Evolutionary conservation across 2,329 filamentous ascomycete genomes (phyloP).

Genomic region (Metarhizium anisopliae): DNA sequence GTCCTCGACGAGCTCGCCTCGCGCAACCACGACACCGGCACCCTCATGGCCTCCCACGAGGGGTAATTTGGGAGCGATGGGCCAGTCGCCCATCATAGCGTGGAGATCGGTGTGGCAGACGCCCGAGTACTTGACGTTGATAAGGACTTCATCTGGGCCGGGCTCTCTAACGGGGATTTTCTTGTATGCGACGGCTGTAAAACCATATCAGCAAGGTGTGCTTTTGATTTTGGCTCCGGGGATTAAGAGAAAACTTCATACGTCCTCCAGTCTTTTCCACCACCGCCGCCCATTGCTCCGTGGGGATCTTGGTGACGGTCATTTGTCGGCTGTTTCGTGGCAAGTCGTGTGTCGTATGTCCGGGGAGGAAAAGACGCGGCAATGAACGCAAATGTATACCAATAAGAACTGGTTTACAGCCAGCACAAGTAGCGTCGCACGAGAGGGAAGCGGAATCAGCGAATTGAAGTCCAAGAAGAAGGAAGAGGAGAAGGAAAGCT

Average conservation of each 20-base stretch:
- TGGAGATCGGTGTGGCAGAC: conserved; percentile 82
- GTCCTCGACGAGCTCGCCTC: conserved; percentile 67
- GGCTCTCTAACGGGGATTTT: conserved; percentile 75
- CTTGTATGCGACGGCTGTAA: conserved; percentile 57
- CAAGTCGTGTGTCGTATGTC: no score
- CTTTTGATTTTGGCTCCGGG: neutral
- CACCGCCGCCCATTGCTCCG: conserved; percentile 86
- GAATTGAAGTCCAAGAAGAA: no score
- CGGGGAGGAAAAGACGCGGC: no score
- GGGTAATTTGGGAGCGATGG: conserved; percentile 70
- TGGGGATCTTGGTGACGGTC: conserved; percentile 49
- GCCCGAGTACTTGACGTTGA: conserved; percentile 85
- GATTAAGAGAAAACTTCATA: conserved; percentile 25
- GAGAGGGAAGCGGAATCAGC: no score
- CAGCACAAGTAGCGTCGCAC: no score
- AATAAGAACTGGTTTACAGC: no score
- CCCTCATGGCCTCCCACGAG: conserved; percentile 76
- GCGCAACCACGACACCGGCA: conserved; percentile 74
- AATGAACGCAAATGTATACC: no score
- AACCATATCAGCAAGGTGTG: conserved; percentile 3
- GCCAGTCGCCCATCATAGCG: conserved; percentile 86
- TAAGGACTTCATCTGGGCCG: conserved; percentile 79
- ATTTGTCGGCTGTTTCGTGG: conserved; percentile 13
- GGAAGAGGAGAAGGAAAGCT: no score
- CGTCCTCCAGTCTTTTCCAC: conserved; percentile 71